Evolutionary conservation across 768 basidiomycete genomes (phyloP), one percentile per base, ranked within the genome.

Genomic region (Phaffia australis): DNA sequence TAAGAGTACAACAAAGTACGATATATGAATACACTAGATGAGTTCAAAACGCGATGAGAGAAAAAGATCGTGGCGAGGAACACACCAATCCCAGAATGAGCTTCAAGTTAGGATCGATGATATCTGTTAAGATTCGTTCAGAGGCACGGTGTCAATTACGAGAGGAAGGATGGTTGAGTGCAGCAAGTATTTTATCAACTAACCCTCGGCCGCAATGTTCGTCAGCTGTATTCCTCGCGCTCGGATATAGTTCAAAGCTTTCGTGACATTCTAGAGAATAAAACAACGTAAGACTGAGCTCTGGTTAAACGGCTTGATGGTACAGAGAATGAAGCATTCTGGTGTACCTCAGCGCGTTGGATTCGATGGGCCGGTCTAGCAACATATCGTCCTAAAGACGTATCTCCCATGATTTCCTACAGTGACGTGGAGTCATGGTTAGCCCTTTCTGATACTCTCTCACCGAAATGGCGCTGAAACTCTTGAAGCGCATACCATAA

Each of bases 61-160:
- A 27, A 23, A 42, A 21, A 29, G 27, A 47, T 30, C 32, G 4
- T 49, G 25, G 25, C 52, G 11, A 27, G n/a, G n/a, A 7, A 60
- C 73, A 59, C 60, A 75, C 74, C 71, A 77, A 73, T 18, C 76
- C 93, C n/a, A 98, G 83, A 60, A 94, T 97, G 64, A 99, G 86
- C 77, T 98, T 99, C 70, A 93, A 77, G 76, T 94, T 95, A n/a
- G 93, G 93, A 76, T 99, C 95, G 65, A 99, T 92, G 74, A 98
- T 95, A 76, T 98, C 94, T 93, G 35, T 25, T 32, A 48, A 49
- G 27, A 3, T 27, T 48, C 18, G n/a, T 50, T 27, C 27, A 35
- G n/a, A 19, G 59, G 59, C 23, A 46, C 18, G 19, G 3, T 16
- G 42, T 21, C 19, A 46, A 23, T 3, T 11, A 47, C 8, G 18